These are phyloP conservation scores for Escallonia rubra DNA, from an alignment of 129 eudicot species.

Conservation along the genomic window DNA sequence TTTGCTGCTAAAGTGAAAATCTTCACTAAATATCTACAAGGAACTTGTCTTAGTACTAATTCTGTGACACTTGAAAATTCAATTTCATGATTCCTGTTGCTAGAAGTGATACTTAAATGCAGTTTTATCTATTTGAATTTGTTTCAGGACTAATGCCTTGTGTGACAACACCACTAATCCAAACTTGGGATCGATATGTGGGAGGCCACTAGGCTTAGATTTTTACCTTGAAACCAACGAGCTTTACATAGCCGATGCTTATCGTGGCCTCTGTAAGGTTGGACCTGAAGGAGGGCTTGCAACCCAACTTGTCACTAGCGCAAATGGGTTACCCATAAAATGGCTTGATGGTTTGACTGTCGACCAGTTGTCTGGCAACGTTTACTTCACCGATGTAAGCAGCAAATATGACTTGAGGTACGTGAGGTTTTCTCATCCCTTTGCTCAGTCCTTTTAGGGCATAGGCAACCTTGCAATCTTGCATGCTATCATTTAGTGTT, in stretches of 20 bases:
- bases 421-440: neutral
- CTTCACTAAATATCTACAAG: too few relatives aligned
- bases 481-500: too few relatives aligned
- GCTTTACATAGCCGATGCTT: neutral
- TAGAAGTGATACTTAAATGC: too few relatives aligned
- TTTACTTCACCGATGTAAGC: neutral
- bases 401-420: neutral
- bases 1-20: too few relatives aligned
- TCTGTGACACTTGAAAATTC: too few relatives aligned
- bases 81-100: too few relatives aligned
- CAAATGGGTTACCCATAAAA: neutral
- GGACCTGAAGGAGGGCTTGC: neutral
- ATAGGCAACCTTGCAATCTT: neutral
- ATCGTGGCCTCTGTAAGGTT: neutral
- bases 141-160: neutral
- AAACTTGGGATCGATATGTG: neutral
- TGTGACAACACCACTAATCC: neutral
- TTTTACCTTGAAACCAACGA: neutral
- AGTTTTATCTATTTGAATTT: too few relatives aligned
- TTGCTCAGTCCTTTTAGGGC: neutral
- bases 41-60: too few relatives aligned
- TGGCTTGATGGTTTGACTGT: neutral
- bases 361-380: neutral
- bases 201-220: neutral
- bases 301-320: neutral